A percentile compares a stretch with the other conserved stretches of the same genome.
phyloP scores from a whole-genome alignment of 345 rosid genomes.

The Triadica sebifera region DNA sequence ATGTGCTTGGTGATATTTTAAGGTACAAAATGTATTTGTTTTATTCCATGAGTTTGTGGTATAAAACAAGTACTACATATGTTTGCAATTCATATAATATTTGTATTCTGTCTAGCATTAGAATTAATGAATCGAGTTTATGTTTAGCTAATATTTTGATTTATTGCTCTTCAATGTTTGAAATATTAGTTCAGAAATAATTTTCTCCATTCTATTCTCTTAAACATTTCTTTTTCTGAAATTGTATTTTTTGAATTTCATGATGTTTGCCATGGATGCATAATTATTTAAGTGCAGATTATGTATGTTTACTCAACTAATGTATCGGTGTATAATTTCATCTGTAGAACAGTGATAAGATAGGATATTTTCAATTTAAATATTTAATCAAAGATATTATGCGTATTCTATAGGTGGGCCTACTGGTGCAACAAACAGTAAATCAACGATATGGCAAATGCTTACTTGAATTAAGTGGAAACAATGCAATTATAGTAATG shows the following conservation, averaged over 20 bases:
- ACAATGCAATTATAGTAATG: slow-evolving; percentile 93
- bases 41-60: background rate
- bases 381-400: background rate
- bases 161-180: background rate
- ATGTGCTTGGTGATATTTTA: background rate
- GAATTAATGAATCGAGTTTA: background rate
- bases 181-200: background rate
- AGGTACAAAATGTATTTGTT: background rate
- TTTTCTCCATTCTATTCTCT: background rate
- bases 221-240: background rate
- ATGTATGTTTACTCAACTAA: background rate
- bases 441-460: slow-evolving; percentile 84
- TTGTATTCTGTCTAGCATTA: background rate
- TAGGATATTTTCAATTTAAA: too few species aligned
- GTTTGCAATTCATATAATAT: background rate
- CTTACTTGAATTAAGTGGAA: slow-evolving; percentile 90
- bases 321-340: background rate
- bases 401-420: slow-evolving; percentile 62
- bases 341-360: too few species aligned
- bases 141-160: background rate
- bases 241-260: background rate
- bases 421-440: slow-evolving; percentile 74
- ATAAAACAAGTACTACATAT: too few species aligned
- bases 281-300: background rate
- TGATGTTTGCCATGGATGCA: background rate